These are phyloP conservation scores for Albophoma yamanashiensis DNA, from an alignment of 2,329 filamentous ascomycete species.

Conservation along the genomic window DNA sequence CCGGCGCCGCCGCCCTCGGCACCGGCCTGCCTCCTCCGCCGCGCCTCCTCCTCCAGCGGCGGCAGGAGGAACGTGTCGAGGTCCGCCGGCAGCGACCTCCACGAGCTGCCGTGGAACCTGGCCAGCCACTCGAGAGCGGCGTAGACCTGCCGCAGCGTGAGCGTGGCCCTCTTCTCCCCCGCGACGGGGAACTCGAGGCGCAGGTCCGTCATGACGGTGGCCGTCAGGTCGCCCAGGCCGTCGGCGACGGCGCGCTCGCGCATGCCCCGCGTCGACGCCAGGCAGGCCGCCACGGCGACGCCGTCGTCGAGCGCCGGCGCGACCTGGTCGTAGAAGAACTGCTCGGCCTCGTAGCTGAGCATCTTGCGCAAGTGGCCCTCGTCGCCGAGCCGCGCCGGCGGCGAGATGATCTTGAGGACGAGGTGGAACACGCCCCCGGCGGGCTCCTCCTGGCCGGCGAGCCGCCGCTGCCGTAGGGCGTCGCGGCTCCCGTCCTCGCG, in stretches of 20 bases:
- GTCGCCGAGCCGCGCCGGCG: conserved; percentile 25
- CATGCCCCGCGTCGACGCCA: conserved; percentile 30
- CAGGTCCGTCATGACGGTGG: conserved; percentile 49
- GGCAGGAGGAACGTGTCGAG: conserved; percentile 34
- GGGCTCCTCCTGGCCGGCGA: background rate
- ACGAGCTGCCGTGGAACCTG: conserved; percentile 47
- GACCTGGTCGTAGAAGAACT: conserved; percentile 50
- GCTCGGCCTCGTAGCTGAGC: conserved; percentile 56
- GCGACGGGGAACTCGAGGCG: conserved; percentile 41
- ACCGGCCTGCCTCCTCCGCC: conserved; percentile 10
- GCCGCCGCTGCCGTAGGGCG: background rate
- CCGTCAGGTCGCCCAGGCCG: conserved; percentile 29
- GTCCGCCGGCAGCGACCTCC: conserved; percentile 18
- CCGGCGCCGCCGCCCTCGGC: conserved; percentile 6
- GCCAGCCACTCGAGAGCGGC: conserved; percentile 53
- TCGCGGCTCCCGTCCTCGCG: background rate
- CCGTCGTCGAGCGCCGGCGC: conserved; percentile 34
- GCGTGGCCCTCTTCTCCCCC: conserved; percentile 38
- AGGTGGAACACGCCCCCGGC: conserved; percentile 22
- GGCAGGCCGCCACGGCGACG: conserved; percentile 37
- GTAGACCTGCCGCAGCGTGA: conserved; percentile 35
- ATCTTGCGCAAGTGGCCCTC: conserved; percentile 57
- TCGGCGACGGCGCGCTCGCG: conserved; percentile 10
- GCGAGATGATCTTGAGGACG: conserved; percentile 50
- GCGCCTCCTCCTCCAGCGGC: conserved; percentile 46